phyloP scores from a whole-genome alignment of 768 basidiomycete genomes.

The Panus rudis region DNA sequence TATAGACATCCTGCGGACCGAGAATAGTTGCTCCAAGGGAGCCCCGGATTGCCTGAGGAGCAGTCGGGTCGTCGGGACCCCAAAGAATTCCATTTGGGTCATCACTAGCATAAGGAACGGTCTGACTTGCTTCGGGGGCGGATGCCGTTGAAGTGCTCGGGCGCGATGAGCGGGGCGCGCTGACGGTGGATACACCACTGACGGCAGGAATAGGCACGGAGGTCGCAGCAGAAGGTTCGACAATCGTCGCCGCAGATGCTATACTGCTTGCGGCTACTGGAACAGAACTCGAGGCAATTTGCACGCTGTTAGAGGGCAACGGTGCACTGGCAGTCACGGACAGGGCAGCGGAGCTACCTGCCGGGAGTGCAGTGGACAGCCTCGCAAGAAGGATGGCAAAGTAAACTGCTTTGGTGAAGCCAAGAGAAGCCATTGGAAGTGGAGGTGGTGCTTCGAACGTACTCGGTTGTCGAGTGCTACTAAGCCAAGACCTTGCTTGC shows the following conservation, averaged over 20 bases:
- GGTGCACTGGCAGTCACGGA: conserved; percentile 1
- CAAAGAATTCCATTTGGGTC: conserved; percentile 22
- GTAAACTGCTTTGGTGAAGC: conserved; percentile 14
- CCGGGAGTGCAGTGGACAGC: conserved; percentile 14
- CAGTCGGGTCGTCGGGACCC: conserved; percentile 11
- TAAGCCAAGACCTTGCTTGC: too few relatives aligned
- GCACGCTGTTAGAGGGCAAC: neutral
- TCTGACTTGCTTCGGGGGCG: conserved; percentile 10
- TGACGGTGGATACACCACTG: neutral
- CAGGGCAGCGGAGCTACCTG: conserved; percentile 16
- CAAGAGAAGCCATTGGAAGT: conserved; percentile 5
- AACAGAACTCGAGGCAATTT: too few relatives aligned
- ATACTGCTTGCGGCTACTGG: conserved; percentile 1
- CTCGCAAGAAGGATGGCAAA: conserved; percentile 16
- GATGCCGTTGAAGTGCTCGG: conserved; percentile 6
- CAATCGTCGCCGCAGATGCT: neutral
- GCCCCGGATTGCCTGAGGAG: conserved; percentile 39
- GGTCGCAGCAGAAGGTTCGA: neutral
- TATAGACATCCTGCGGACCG: conserved; percentile 48
- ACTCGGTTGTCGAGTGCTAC: conserved; percentile 2
- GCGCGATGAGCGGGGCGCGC: neutral
- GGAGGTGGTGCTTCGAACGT: neutral
- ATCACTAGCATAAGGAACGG: conserved; percentile 19
- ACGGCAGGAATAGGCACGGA: neutral
- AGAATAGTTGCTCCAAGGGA: conserved; percentile 39